Percentiles rank a stretch among this genome's conserved stretches.
phyloP scores from a whole-genome alignment of 129 eudicot genomes.

The Saposhnikovia divaricata region DNA sequence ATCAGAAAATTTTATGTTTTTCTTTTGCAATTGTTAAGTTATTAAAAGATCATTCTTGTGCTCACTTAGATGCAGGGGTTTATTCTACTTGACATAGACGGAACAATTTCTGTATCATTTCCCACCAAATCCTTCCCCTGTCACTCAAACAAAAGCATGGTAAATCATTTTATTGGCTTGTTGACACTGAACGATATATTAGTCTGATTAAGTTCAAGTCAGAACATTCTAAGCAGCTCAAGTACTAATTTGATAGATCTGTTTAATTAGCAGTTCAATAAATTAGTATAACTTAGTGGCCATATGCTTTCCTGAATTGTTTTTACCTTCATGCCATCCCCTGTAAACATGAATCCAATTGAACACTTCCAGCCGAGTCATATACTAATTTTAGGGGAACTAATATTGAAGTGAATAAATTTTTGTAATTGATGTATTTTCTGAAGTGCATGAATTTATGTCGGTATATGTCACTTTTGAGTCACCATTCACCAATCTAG shows the following conservation, averaged over 20 bases:
- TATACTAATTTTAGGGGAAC: too few species aligned
- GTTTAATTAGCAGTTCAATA: not conserved
- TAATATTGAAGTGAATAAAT: too few species aligned
- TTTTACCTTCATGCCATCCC: too few species aligned
- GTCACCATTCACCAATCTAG: too few species aligned
- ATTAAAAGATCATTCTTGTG: not conserved
- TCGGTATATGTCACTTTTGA: too few species aligned
- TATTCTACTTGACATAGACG: conserved; percentile 25
- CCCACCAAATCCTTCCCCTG: conserved; percentile 15
- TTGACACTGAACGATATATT: conserved; percentile 17
- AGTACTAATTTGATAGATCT: not conserved
- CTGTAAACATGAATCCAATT: too few species aligned
- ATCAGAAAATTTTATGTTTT: not conserved
- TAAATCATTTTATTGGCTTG: conserved; percentile 6
- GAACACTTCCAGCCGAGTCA: too few species aligned
- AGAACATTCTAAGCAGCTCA: not conserved
- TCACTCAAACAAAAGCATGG: conserved; percentile 11
- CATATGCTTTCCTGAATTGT: too few species aligned
- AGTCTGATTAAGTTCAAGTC: conserved; percentile 16
- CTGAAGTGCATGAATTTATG: too few species aligned
- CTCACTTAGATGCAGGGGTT: conserved; percentile 15
- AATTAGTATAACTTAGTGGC: not conserved
- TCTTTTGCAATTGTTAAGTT: not conserved
- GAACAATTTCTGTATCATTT: conserved; percentile 23
- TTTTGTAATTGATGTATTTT: too few species aligned